phyloP scores from a whole-genome alignment of 768 basidiomycete species.

The Pleurotus cornucopiae region DNA sequence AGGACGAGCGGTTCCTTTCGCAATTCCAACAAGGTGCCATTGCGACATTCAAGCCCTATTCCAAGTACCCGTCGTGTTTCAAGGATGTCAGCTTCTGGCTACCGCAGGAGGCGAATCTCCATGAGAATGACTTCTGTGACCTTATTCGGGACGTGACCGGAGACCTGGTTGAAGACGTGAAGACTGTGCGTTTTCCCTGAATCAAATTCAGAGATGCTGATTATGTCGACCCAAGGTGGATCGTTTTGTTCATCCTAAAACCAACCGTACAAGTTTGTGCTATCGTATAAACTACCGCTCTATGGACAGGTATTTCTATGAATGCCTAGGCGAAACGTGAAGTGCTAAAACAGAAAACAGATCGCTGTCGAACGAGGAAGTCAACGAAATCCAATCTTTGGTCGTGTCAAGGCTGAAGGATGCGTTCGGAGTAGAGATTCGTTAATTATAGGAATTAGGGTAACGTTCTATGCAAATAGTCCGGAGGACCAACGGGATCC shows the following conservation, averaged over 20 bases:
- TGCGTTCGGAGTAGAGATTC: slow-evolving; percentile 81
- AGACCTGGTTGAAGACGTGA: slow-evolving; percentile 88
- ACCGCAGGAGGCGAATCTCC: slow-evolving; percentile 49
- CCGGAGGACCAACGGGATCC: slow-evolving; percentile 19
- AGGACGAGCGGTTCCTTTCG: slow-evolving; percentile 78
- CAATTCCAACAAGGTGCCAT: slow-evolving; percentile 83
- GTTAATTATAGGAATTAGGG: slow-evolving; percentile 49
- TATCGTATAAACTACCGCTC: slow-evolving; percentile 94
- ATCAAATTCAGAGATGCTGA: neutral
- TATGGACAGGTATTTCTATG: slow-evolving; percentile 75
- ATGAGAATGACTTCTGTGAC: slow-evolving; percentile 98
- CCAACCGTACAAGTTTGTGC: slow-evolving; percentile 71
- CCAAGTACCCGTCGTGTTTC: slow-evolving; percentile 88
- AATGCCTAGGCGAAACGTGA: neutral
- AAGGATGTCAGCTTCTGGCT: slow-evolving; percentile 97
- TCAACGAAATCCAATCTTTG: slow-evolving; percentile 70
- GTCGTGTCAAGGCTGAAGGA: slow-evolving; percentile 53
- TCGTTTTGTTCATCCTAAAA: slow-evolving; percentile 86
- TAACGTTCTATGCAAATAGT: slow-evolving; percentile 28
- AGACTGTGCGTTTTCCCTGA: slow-evolving; percentile 50
- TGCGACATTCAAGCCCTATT: slow-evolving; percentile 83
- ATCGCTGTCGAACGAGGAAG: slow-evolving; percentile 86
- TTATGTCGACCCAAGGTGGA: slow-evolving; percentile 61
- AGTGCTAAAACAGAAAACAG: slow-evolving; percentile 30
- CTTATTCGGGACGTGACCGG: slow-evolving; percentile 90